Evolutionary conservation across 371 early-diverging fungal genomes (phyloP).

Genomic region (Mortierella sp.): DNA sequence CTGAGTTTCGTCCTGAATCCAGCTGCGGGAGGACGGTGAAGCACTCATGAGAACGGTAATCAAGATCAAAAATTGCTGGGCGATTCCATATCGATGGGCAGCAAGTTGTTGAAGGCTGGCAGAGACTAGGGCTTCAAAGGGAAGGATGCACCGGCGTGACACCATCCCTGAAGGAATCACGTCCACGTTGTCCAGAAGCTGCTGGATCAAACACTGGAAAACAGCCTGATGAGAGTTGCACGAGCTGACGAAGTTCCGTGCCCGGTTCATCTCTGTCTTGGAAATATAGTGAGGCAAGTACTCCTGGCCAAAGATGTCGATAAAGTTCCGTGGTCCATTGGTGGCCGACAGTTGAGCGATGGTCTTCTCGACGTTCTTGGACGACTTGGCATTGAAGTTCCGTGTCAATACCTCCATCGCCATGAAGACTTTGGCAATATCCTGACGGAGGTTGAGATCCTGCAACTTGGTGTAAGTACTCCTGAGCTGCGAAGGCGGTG

Average conservation of each 20-base stretch:
- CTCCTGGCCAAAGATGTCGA: slow-evolving; percentile 32
- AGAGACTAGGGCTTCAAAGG: slow-evolving; percentile 47
- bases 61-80: slow-evolving; percentile 42
- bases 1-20: slow-evolving; percentile 41
- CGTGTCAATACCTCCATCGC: slow-evolving; percentile 41
- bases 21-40: slow-evolving; percentile 21
- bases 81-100: slow-evolving; percentile 31
- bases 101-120: slow-evolving; percentile 51
- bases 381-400: slow-evolving; percentile 12
- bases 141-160: slow-evolving; percentile 36
- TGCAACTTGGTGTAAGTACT: slow-evolving; percentile 42
- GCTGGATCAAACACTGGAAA: slow-evolving; percentile 26
- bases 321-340: slow-evolving; percentile 36
- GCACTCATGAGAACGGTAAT: slow-evolving; percentile 27
- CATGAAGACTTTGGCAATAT: slow-evolving; percentile 34
- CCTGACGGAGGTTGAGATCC: slow-evolving; percentile 32
- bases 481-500: slow-evolving; percentile 44
- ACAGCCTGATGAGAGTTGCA: slow-evolving; percentile 32
- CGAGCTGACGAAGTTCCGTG: slow-evolving; percentile 32
- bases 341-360: slow-evolving; percentile 25
- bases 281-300: slow-evolving; percentile 29
- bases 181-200: slow-evolving; percentile 36
- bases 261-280: slow-evolving; percentile 47
- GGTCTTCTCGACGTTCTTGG: slow-evolving; percentile 29
- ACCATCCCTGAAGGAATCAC: slow-evolving; percentile 23